Percentiles rank a stretch among this genome's conserved stretches.
Conservation (phyloP, 129 eudicot species). For the Tagetes erecta region DNA sequence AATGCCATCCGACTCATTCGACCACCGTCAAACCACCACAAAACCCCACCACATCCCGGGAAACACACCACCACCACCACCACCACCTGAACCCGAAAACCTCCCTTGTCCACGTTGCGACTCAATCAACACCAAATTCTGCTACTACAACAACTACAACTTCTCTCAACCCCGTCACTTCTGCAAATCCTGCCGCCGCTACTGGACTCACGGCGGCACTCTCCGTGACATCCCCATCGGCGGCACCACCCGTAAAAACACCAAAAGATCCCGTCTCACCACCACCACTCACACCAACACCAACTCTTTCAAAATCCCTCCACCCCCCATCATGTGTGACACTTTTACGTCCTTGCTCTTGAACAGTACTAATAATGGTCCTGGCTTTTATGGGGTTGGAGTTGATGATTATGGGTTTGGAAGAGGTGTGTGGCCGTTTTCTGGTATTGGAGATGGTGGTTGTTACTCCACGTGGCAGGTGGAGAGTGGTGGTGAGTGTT, state of each 20-base stretch:
- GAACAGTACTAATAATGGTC: constrained; percentile 14
- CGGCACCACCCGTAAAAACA: constrained; percentile 69
- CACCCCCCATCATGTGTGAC: constrained; percentile 32
- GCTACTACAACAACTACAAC: constrained; percentile 95
- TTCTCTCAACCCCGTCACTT: constrained; percentile 89
- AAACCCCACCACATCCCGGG: constrained; percentile 32
- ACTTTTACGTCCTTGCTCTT: constrained; percentile 61
- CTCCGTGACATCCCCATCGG: constrained; percentile 77
- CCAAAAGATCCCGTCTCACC: constrained; percentile 46
- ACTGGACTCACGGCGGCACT: constrained; percentile 83
- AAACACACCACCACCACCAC: constrained; percentile 30
- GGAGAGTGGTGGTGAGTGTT: constrained; percentile 52
- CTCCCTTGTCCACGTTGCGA: constrained; percentile 83
- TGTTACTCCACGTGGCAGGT: constrained; percentile 20
- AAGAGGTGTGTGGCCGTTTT: constrained; percentile 55
- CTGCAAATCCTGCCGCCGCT: constrained; percentile 76
- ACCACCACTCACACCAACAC: not conserved
- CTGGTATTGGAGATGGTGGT: constrained; percentile 30
- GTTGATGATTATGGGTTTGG: constrained; percentile 53
- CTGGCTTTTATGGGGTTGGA: no score
- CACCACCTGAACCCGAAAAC: constrained; percentile 74
- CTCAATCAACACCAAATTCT: constrained; percentile 78
- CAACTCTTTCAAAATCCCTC: no score
- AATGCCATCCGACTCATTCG: constrained; percentile 47
- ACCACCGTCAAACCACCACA: constrained; percentile 35